phyloP scores from a whole-genome alignment of 164 flowering plant species.

The Magnolia sinica region DNA sequence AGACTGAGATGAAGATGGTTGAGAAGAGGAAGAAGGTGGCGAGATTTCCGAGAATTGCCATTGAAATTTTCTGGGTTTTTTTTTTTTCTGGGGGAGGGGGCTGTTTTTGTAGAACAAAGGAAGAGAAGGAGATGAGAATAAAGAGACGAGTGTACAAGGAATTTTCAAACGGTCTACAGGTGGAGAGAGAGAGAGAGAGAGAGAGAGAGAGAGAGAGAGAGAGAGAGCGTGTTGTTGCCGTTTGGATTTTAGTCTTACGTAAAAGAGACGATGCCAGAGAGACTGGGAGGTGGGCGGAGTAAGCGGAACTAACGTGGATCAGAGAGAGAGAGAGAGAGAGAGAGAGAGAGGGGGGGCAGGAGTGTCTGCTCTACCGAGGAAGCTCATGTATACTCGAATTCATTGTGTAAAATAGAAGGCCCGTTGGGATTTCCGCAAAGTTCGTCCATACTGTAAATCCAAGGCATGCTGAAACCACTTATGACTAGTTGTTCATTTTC shows the following conservation, averaged over 20 bases:
- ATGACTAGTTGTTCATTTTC: too few species aligned
- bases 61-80: constrained; percentile 9
- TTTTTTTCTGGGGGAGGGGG: background rate
- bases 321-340: background rate
- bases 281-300: constrained; percentile 12
- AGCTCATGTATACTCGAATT: too few species aligned
- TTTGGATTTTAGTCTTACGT: constrained; percentile 12
- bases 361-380: background rate
- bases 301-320: constrained; percentile 9
- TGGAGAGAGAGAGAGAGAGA: constrained; percentile 8
- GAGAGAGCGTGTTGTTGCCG: constrained; percentile 9
- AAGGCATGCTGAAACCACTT: too few species aligned
- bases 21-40: constrained; percentile 6
- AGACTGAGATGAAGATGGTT: constrained; percentile 9
- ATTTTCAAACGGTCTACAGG: constrained; percentile 10
- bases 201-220: constrained; percentile 2
- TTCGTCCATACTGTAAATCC: too few species aligned
- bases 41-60: constrained; percentile 15
- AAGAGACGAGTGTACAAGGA: constrained; percentile 6
- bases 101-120: background rate
- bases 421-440: too few species aligned
- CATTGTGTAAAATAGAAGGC: too few species aligned
- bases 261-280: constrained; percentile 15
- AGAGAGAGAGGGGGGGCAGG: too few species aligned
- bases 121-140: background rate